Base-by-base conservation (phyloP, 1,284 basidiomycete genomes). In the Leccinum subrobustum region DNA sequence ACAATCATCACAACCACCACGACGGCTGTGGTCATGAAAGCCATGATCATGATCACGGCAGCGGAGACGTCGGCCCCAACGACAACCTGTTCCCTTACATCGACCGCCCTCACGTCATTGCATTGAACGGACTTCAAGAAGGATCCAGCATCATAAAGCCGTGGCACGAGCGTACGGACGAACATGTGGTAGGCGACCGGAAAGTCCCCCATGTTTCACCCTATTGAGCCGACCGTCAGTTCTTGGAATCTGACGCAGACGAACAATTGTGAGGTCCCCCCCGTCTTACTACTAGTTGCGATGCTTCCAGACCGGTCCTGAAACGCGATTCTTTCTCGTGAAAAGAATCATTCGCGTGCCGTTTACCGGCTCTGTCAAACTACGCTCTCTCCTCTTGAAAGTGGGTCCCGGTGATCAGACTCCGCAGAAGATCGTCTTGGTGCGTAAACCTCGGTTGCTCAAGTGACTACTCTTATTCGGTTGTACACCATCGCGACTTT, bases 241-340 rank as follows among this genome's bases (percentile, higher is more conserved):
- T 77, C 65, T 65, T 93, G 47, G 87, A 91, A 71, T 93, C 91
- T 12, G 92, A 93, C 65, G 88, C 87, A 39, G 91, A 93, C 72
- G 91, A 92, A 70, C 89, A 93, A 74, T 75, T 93, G 90, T 91
- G 73, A 65, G 81, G 64, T 57, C 56, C 54, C 16, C 16, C 16
- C 25, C 9, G 20, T 27, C n/a, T 14, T 20, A 35, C 14, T 18
- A 37, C 29, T 27, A 56, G 23, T 59, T 61, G 52, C 54, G 42
- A 52, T 58, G 12, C 6, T 6, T 6, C 52, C 20, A 16, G 39
- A 55, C 25, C 16, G n/a, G 18, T 53, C 61, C 61, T 63, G 52
- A 65, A 33, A 60, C 54, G 54, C 42, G 23, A 18, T 53, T 44
- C 8, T 44, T 12, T 27, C 58, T 57, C 58, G 42, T 56, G 20